A percentile compares a stretch with the other conserved stretches of the same genome.
These are phyloP conservation scores for Plantago elongata DNA, from an alignment of 257 asterid species.

Conservation along the genomic window DNA sequence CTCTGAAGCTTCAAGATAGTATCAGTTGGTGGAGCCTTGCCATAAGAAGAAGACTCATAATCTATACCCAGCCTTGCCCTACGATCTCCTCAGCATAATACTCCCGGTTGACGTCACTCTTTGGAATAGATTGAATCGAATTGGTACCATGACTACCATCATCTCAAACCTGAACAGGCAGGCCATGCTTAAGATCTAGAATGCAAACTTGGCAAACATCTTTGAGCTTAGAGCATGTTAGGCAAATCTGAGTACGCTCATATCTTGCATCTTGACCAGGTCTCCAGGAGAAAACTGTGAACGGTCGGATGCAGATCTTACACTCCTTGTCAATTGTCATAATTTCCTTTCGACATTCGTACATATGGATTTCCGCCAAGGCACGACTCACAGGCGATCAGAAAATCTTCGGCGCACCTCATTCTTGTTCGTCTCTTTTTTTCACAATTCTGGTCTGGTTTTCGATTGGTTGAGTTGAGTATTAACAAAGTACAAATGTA, in stretches of 20 bases:
- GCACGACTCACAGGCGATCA: no score
- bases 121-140: conserved; percentile 85
- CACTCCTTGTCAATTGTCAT: conserved; percentile 95
- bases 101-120: conserved; percentile 94
- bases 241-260: conserved; percentile 86
- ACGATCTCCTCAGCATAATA: conserved; percentile 97
- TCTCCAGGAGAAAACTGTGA: conserved; percentile 94
- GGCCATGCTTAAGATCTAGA: conserved; percentile 88
- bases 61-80: conserved; percentile 97
- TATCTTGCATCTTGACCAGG: conserved; percentile 99
- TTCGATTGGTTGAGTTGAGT: no score
- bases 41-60: conserved; percentile 82
- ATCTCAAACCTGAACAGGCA: conserved; percentile 97
- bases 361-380: no score
- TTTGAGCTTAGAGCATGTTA: conserved; percentile 92
- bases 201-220: conserved; percentile 99
- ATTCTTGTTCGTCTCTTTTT: no score
- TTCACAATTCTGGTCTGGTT: no score
- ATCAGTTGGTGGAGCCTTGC: conserved; percentile 80
- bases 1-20: conserved; percentile 93
- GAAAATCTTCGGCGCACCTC: no score
- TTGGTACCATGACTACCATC: conserved; percentile 78
- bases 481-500: no score
- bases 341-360: no score
- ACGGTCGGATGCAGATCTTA: conserved; percentile 93